Base-by-base conservation (phyloP, 306 rosid species). In the Castanea mollissima region DNA sequence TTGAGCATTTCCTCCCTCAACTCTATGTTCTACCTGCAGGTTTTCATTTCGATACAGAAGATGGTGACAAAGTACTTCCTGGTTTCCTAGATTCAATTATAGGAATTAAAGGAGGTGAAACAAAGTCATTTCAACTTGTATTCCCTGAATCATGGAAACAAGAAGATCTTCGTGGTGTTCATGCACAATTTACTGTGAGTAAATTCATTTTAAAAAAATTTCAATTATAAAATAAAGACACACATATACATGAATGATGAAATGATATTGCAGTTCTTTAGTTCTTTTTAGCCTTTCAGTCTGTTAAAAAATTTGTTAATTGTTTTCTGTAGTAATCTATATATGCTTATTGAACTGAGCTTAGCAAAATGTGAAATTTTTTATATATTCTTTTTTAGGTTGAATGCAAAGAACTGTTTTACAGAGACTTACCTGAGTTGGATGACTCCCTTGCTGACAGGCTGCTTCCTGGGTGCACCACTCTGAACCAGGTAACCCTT, bases 61-160 rank as follows among this genome's bases (percentile, higher is more conserved):
- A 92, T 74, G 87, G 98, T 71, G 89, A 84, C 76, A 89, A 63
- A 75, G 74, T 95, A 35, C 71, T 92, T 65, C 96, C 98, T 9
- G 94, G 99, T 59, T 95, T 95, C 84, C 88, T 95, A 34, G 94
- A 95, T 79, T 81, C 90, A 35, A 84, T 95, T 63, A 74, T 85
- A 84, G 95, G 97, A 84, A 91, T 94, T 85, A 54, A 77, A 23
- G 85, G 59, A 19, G 97, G 97, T 18, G 97, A 92, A 85, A 86
- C 91, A 41, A 94, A 84, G 90, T 88, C 97, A 64, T 95, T 92
- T 85, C 92, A 92, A 51, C 94, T 92, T 73, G 84, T 90, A 71
- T 95, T 95, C 86, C 98, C 99, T 52, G 94, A 92, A 84, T 86
- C 97, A 15, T 95, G 99, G 99, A 90, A 64, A 55, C 99, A 92